These are phyloP conservation scores for Mucor plumbeus DNA, from an alignment of 371 early-diverging fungal genomes.

Conservation along the genomic window DNA sequence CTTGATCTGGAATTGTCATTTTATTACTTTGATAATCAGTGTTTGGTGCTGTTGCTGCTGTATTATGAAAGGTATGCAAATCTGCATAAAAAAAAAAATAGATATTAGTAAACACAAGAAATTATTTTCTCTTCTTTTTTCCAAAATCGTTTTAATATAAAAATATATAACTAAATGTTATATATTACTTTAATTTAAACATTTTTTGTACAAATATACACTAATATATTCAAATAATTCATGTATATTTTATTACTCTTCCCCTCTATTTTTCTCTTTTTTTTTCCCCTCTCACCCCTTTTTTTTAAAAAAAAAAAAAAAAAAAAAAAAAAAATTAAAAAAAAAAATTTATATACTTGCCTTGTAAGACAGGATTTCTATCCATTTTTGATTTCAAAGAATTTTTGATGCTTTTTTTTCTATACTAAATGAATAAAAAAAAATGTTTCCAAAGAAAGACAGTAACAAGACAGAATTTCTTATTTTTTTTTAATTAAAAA, in stretches of 20 bases:
- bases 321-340: neutral
- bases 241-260: neutral
- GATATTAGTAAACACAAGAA: neutral
- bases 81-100: slow-evolving; percentile 20
- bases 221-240: neutral
- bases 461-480: neutral
- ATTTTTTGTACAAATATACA: neutral
- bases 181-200: too few relatives aligned
- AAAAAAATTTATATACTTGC: slow-evolving; percentile 13
- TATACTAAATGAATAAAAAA: slow-evolving; percentile 3
- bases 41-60: slow-evolving; percentile 1
- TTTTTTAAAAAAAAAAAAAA: neutral
- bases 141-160: too few relatives aligned
- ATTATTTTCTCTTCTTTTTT: neutral
- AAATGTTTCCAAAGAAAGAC: slow-evolving; percentile 7
- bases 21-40: neutral
- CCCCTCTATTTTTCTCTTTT: neutral
- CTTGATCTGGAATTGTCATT: slow-evolving; percentile 12
- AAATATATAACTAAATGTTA: too few relatives aligned
- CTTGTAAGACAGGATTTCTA: slow-evolving; percentile 28
- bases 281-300: neutral
- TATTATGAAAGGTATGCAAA: slow-evolving; percentile 28
- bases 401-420: neutral
- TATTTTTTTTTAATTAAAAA: slow-evolving; percentile 6
- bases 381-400: slow-evolving; percentile 17